These are phyloP conservation scores for Apocynum venetum DNA, from an alignment of 257 asterid species.

Conservation along the genomic window DNA sequence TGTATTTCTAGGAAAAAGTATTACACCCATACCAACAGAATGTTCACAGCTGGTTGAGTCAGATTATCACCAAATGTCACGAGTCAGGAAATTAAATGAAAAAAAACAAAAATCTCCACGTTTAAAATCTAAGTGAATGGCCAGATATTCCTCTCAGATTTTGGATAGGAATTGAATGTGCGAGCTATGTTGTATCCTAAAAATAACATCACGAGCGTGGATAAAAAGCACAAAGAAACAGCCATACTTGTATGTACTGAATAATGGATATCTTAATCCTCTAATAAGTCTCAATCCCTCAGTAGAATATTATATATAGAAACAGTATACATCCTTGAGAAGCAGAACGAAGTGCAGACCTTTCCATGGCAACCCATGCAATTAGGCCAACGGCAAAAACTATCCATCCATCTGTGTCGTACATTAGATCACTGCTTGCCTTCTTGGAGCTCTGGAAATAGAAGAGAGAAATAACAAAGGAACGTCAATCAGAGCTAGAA, in stretches of 20 bases:
- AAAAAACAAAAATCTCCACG: no score
- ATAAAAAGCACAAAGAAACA: neutral
- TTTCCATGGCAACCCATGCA: conserved; percentile 56
- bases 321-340: neutral
- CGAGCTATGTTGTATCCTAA: no score
- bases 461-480: conserved; percentile 1
- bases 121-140: neutral
- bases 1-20: no score
- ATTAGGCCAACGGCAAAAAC: conserved; percentile 51
- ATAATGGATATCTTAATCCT: neutral
- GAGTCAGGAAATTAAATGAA: neutral
- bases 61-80: neutral
- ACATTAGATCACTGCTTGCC: conserved; percentile 44
- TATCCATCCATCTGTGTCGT: conserved; percentile 58
- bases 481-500: neutral
- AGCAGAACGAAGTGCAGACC: conserved; percentile 49
- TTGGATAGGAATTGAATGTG: neutral
- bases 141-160: neutral
- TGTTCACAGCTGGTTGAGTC: no score
- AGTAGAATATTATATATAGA: neutral
- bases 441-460: conserved; percentile 49
- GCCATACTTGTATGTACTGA: neutral
- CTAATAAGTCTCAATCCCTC: neutral
- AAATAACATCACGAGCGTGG: neutral
- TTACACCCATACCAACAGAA: no score